A percentile compares a stretch with the other conserved stretches of the same genome.
Conservation (phyloP, 352 stramenopile genomes). For the Pythium phragmiticola region DNA sequence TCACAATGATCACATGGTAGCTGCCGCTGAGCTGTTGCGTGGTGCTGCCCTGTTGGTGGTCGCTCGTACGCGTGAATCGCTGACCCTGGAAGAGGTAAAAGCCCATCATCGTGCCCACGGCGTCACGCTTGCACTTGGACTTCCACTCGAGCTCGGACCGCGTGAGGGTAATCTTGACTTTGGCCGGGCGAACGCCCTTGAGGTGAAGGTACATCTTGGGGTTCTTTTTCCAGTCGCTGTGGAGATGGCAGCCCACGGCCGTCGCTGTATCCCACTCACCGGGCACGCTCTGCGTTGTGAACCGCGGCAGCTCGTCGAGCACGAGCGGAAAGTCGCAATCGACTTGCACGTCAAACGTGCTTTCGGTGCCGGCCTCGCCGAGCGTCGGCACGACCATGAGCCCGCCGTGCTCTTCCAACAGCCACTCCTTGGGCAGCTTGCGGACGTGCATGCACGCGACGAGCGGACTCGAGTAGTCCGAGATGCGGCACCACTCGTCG, state of each 20-base stretch:
- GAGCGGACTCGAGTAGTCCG: constrained; percentile 51
- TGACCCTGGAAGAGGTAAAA: constrained; percentile 82
- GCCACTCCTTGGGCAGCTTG: constrained; percentile 65
- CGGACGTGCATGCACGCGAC: constrained; percentile 61
- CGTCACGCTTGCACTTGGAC: constrained; percentile 76
- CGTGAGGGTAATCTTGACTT: constrained; percentile 78
- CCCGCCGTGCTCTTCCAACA: constrained; percentile 45
- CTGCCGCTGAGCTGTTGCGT: background rate
- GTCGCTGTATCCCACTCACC: constrained; percentile 74
- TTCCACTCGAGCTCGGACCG: constrained; percentile 84
- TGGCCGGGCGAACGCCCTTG: constrained; percentile 62
- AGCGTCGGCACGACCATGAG: constrained; percentile 78
- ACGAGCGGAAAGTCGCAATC: constrained; percentile 76
- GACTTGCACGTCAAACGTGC: constrained; percentile 85
- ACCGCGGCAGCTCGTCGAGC: constrained; percentile 57
- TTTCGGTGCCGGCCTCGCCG: constrained; percentile 63
- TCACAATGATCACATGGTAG: constrained; percentile 51
- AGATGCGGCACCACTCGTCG: constrained; percentile 72
- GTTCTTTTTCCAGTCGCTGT: constrained; percentile 87
- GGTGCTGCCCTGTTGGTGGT: constrained; percentile 15
- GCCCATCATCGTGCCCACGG: constrained; percentile 88
- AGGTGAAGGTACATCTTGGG: constrained; percentile 80
- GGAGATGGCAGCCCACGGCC: constrained; percentile 74
- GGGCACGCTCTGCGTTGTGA: constrained; percentile 68
- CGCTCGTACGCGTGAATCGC: constrained; percentile 39